These are phyloP conservation scores for Cryptococcus deneoformans DNA, from an alignment of 1,284 basidiomycete genomes.

Conservation along the genomic window DNA sequence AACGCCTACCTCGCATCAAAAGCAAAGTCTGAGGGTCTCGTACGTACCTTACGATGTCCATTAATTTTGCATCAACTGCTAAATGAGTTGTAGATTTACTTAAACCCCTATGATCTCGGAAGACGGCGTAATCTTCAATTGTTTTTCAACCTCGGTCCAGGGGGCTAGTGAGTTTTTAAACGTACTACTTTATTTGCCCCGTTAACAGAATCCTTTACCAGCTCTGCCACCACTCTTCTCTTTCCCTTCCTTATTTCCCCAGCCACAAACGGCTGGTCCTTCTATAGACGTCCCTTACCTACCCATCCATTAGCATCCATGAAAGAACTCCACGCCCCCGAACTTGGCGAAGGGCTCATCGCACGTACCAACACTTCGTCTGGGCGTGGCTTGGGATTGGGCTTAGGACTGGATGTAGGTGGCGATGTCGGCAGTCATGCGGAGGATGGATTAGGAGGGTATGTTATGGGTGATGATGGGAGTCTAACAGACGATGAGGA, in stretches of 20 bases:
- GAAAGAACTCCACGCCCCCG: constrained; percentile 26
- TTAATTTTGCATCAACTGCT: not conserved
- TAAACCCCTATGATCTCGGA: constrained; percentile 92
- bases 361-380: constrained; percentile 4
- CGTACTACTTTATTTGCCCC: not conserved
- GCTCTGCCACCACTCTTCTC: constrained; percentile 70
- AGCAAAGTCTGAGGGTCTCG: constrained; percentile 69
- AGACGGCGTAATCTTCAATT: constrained; percentile 67
- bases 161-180: constrained; percentile 68
- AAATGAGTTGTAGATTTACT: constrained; percentile 59
- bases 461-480: constrained; percentile 52
- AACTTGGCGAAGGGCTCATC: constrained; percentile 29
- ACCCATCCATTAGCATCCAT: constrained; percentile 7
- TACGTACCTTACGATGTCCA: constrained; percentile 38
- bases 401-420: constrained; percentile 6
- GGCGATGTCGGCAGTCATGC: constrained; percentile 53
- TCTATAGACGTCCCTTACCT: constrained; percentile 33
- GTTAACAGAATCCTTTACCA: constrained; percentile 37
- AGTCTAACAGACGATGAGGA: constrained; percentile 58
- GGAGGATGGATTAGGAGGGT: constrained; percentile 41
- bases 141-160: constrained; percentile 87
- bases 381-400: constrained; percentile 9
- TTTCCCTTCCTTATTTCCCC: constrained; percentile 77
- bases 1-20: constrained; percentile 71
- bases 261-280: constrained; percentile 80